Conservation (phyloP, 108 stramenopile species). For the Heterococcus sp. region DNA sequence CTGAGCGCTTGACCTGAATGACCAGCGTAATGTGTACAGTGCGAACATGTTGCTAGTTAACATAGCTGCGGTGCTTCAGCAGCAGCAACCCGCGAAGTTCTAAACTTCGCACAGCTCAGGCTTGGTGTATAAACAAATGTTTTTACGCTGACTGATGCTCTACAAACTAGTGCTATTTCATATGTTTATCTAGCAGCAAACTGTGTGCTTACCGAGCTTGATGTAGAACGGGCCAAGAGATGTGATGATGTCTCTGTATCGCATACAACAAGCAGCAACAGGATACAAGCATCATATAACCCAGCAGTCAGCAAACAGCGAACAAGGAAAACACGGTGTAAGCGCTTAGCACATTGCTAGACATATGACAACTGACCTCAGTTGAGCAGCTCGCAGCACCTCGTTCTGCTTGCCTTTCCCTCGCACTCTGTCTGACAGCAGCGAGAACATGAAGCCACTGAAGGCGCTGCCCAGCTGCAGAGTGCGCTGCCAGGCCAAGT, state of each 20-base stretch:
- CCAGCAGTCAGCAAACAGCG: background rate
- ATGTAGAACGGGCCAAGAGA: background rate
- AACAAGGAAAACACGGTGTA: background rate
- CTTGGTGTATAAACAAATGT: no score
- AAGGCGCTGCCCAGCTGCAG: constrained; percentile 67
- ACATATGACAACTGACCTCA: background rate
- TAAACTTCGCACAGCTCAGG: no score
- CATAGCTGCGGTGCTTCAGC: no score
- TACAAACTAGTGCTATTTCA: no score
- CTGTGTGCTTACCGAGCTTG: background rate
- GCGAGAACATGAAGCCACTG: constrained; percentile 57
- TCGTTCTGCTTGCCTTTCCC: constrained; percentile 44
- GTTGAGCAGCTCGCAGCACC: no score
- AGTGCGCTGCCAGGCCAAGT: constrained; percentile 64
- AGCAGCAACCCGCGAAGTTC: no score
- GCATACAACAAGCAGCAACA: background rate
- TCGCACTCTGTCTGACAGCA: constrained; percentile 58
- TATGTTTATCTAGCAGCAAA: no score
- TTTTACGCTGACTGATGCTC: no score
- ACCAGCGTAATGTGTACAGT: no score
- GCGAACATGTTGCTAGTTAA: no score
- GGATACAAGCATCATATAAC: background rate
- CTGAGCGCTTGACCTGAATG: no score
- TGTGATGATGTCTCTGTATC: background rate
- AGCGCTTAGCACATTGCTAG: background rate